Conservation (phyloP, 1,284 basidiomycete species). For the Leccinum cinnamomeum region DNA sequence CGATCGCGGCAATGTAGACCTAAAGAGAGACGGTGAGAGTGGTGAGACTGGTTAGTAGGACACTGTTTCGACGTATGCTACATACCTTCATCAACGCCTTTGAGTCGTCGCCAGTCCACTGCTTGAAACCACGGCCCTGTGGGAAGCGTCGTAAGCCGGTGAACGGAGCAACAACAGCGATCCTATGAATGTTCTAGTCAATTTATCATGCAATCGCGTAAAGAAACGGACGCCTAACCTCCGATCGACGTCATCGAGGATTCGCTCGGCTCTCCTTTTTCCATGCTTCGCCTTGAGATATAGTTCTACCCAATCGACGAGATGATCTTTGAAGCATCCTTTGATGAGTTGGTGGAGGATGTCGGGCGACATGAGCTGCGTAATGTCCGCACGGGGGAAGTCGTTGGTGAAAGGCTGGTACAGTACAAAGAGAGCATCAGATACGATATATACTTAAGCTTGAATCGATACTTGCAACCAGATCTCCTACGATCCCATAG, state of each 20-base stretch:
- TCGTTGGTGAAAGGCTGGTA: constrained; percentile 7
- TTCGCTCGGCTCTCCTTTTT: background rate
- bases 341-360: constrained; percentile 8
- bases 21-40: background rate
- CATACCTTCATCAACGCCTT: constrained; percentile 4
- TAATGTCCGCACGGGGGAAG: constrained; percentile 1
- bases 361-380: background rate
- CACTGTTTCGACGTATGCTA: no score
- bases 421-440: background rate
- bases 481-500: no score
- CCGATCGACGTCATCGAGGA: background rate
- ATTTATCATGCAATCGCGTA: background rate
- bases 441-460: background rate
- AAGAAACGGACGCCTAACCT: background rate
- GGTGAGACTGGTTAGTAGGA: no score
- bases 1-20: constrained; percentile 3
- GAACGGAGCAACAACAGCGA: constrained; percentile 1
- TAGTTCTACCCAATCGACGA: background rate
- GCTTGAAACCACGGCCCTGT: constrained; percentile 4
- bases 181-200: background rate
- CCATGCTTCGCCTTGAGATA: background rate
- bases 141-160: background rate
- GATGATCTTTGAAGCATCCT: constrained; percentile 6
- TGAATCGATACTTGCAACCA: background rate
- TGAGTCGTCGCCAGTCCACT: constrained; percentile 4